phyloP scores from a whole-genome alignment of 768 basidiomycete species.

The Dendrothele bispora region DNA sequence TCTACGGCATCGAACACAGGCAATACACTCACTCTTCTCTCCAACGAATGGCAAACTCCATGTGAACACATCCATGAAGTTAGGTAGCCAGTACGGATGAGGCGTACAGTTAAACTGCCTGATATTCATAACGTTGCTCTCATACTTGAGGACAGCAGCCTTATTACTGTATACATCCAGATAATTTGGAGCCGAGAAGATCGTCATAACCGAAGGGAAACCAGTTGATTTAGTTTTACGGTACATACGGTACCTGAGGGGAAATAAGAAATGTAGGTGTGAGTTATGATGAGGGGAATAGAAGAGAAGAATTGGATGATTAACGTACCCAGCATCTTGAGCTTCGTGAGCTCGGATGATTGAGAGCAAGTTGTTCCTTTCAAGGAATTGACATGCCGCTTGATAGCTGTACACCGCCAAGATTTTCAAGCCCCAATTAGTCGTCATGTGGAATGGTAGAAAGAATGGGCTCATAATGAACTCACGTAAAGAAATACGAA shows the following conservation, averaged over 20 bases:
- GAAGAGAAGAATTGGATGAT: not conserved
- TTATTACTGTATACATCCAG: slow-evolving; percentile 99
- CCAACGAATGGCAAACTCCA: slow-evolving; percentile 99
- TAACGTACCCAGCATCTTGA: slow-evolving; percentile 90
- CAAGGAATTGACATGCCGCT: slow-evolving; percentile 95
- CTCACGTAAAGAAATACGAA: slow-evolving; percentile 83
- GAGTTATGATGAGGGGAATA: slow-evolving; percentile 5
- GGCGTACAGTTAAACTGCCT: slow-evolving; percentile 97
- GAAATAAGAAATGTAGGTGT: too few species aligned
- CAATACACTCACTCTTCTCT: slow-evolving; percentile 76
- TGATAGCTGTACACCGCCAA: slow-evolving; percentile 78
- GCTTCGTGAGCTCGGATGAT: slow-evolving; percentile 99
- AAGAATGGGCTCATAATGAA: too few species aligned
- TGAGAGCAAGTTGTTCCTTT: slow-evolving; percentile 93
- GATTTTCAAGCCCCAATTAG: too few species aligned
- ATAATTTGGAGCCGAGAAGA: slow-evolving; percentile 98
- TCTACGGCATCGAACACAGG: slow-evolving; percentile 1
- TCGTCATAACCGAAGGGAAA: slow-evolving; percentile 99
- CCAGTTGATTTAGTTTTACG: slow-evolving; percentile 97
- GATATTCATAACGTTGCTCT: slow-evolving; percentile 98
- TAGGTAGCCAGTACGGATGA: slow-evolving; percentile 97
- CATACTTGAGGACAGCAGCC: slow-evolving; percentile 97
- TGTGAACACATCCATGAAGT: slow-evolving; percentile 99
- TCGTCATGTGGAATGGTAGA: too few species aligned
- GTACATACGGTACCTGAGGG: slow-evolving; percentile 90